These are phyloP conservation scores for Penicillium fimorum DNA, from an alignment of 495 filamentous ascomycete species.

Conservation along the genomic window DNA sequence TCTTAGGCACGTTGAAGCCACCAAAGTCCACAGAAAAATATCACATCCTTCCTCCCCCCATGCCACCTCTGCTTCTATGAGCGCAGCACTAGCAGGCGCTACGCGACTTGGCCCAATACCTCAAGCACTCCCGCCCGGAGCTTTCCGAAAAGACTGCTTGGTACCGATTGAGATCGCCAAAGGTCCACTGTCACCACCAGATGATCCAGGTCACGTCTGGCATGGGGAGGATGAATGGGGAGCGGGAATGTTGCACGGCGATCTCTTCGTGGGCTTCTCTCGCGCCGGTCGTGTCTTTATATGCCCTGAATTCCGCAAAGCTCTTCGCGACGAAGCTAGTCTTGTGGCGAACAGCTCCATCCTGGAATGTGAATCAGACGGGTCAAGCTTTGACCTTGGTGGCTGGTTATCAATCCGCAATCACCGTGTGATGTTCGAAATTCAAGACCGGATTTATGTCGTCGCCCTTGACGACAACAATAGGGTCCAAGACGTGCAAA, in stretches of 20 bases:
- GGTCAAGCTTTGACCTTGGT: constrained; percentile 36
- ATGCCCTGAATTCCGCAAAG: constrained; percentile 40
- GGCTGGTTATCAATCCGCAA: constrained; percentile 43
- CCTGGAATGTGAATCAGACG: constrained; percentile 40
- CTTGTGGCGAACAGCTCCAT: constrained; percentile 27
- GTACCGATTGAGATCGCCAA: constrained; percentile 26
- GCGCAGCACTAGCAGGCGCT: constrained; percentile 20
- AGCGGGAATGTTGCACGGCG: constrained; percentile 37
- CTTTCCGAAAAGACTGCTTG: constrained; percentile 25
- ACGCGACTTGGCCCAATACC: constrained; percentile 17
- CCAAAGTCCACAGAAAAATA: constrained; percentile 30
- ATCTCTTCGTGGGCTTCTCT: constrained; percentile 41
- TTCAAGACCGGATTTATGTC: constrained; percentile 39
- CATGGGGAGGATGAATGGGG: constrained; percentile 41
- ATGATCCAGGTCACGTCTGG: constrained; percentile 29
- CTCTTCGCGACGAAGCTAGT: constrained; percentile 23
- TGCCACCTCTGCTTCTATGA: constrained; percentile 12
- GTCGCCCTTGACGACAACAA: constrained; percentile 37
- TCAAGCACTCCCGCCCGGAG: constrained; percentile 13
- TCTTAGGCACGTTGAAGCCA: constrained; percentile 33
- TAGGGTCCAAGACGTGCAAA: constrained; percentile 27
- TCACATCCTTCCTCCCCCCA: constrained; percentile 36
- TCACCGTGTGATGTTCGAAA: constrained; percentile 43
- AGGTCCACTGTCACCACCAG: constrained; percentile 30
- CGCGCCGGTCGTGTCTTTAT: constrained; percentile 40